phyloP scores from a whole-genome alignment of 2,329 filamentous ascomycete species.

The Claviceps pazoutovae region DNA sequence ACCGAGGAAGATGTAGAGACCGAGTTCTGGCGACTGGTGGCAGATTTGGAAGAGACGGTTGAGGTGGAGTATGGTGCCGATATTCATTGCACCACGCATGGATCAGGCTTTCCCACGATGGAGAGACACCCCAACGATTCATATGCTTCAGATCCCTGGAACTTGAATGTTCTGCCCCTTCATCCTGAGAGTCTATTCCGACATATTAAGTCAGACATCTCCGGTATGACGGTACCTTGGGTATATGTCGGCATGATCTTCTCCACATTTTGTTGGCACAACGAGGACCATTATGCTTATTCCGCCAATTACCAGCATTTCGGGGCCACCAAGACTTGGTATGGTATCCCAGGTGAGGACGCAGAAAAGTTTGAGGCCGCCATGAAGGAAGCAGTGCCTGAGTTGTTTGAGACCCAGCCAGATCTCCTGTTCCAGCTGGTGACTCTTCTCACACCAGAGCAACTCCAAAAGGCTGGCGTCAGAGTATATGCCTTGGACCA shows the following conservation, averaged over 20 bases:
- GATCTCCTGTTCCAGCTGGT: constrained; percentile 94
- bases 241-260: constrained; percentile 99
- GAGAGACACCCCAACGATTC: constrained; percentile 79
- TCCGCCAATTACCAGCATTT: constrained; percentile 98
- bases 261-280: constrained; percentile 98
- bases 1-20: constrained; percentile 92
- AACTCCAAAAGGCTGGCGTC: constrained; percentile 83
- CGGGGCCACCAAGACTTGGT: constrained; percentile 97
- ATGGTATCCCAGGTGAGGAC: constrained; percentile 88
- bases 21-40: constrained; percentile 93
- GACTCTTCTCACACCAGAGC: constrained; percentile 86
- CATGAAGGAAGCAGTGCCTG: constrained; percentile 89
- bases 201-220: constrained; percentile 96
- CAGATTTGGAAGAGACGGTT: constrained; percentile 85
- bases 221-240: constrained; percentile 98
- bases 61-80: constrained; percentile 98
- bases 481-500: constrained; percentile 92
- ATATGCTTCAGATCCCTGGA: constrained; percentile 88
- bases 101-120: constrained; percentile 88
- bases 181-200: constrained; percentile 86
- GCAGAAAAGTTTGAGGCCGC: constrained; percentile 89
- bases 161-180: constrained; percentile 82
- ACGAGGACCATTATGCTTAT: constrained; percentile 95
- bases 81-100: constrained; percentile 95
- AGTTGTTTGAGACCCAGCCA: constrained; percentile 92